Conservation (phyloP, 2,329 filamentous ascomycete species). For the Bipolaris oryzae region DNA sequence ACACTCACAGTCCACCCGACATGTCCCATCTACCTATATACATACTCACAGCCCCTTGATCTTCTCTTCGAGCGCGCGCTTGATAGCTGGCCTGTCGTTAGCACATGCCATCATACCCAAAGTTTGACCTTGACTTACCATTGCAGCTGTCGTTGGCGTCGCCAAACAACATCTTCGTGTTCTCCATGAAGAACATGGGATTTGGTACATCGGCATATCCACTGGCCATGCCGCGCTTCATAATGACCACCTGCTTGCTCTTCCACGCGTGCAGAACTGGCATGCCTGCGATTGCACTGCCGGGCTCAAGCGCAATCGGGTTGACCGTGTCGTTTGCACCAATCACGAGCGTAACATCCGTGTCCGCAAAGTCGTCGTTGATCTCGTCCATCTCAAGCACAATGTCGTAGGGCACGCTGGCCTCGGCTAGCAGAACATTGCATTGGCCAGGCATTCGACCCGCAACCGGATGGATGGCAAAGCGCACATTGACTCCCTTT, state of each 20-base stretch:
- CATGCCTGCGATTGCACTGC: slow-evolving; percentile 88
- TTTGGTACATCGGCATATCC: slow-evolving; percentile 92
- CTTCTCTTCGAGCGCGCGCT: slow-evolving; percentile 46
- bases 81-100: slow-evolving; percentile 41
- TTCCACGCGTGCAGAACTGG: slow-evolving; percentile 92
- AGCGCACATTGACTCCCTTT: slow-evolving; percentile 80
- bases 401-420: slow-evolving; percentile 87
- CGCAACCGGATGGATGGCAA: slow-evolving; percentile 88
- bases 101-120: not conserved
- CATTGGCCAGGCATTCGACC: slow-evolving; percentile 93
- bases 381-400: slow-evolving; percentile 96
- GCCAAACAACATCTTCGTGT: slow-evolving; percentile 89
- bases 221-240: slow-evolving; percentile 90
- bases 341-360: slow-evolving; percentile 85
- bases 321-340: slow-evolving; percentile 94
- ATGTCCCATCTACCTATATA: no score
- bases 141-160: slow-evolving; percentile 86
- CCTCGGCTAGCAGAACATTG: slow-evolving; percentile 88
- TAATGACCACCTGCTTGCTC: slow-evolving; percentile 89
- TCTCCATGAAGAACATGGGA: slow-evolving; percentile 91
- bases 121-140: slow-evolving; percentile 48
- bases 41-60: slow-evolving; percentile 33
- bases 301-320: slow-evolving; percentile 82
- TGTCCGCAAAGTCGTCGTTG: slow-evolving; percentile 87
- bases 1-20: not conserved